Conservation (phyloP, 345 rosid species). For the Bruguiera parviflora region DNA sequence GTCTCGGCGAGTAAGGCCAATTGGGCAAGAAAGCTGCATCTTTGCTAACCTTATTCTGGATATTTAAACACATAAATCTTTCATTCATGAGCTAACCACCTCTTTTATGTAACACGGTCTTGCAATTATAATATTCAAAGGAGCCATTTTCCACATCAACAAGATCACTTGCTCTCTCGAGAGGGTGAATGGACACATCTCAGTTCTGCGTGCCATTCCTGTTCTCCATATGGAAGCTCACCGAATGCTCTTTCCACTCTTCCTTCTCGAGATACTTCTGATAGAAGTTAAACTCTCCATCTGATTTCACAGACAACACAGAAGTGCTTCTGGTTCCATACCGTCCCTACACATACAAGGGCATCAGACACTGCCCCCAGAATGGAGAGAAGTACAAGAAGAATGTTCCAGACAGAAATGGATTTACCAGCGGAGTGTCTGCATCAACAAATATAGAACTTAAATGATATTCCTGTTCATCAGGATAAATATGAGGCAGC, state of each 20-base stretch:
- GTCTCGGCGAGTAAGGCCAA: too few species aligned
- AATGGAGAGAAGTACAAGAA: not conserved
- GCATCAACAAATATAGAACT: constrained; percentile 66
- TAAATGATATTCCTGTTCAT: constrained; percentile 38
- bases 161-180: not conserved
- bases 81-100: too few species aligned
- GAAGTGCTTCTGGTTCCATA: constrained; percentile 78
- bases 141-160: not conserved
- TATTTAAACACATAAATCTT: too few species aligned
- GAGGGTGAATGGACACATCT: not conserved
- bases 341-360: constrained; percentile 40
- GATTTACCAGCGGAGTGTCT: constrained; percentile 32
- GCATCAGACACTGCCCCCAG: not conserved
- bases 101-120: too few species aligned
- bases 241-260: constrained; percentile 47
- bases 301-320: constrained; percentile 41
- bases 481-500: constrained; percentile 41
- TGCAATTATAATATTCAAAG: too few species aligned
- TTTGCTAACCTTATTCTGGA: too few species aligned
- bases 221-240: constrained; percentile 29
- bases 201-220: not conserved
- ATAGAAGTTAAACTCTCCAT: constrained; percentile 45
- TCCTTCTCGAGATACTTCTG: constrained; percentile 55
- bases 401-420: not conserved
- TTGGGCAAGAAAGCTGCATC: too few species aligned